Evolutionary conservation across 768 basidiomycete genomes (phyloP).

Genomic region (Crassisporium funariophilum): DNA sequence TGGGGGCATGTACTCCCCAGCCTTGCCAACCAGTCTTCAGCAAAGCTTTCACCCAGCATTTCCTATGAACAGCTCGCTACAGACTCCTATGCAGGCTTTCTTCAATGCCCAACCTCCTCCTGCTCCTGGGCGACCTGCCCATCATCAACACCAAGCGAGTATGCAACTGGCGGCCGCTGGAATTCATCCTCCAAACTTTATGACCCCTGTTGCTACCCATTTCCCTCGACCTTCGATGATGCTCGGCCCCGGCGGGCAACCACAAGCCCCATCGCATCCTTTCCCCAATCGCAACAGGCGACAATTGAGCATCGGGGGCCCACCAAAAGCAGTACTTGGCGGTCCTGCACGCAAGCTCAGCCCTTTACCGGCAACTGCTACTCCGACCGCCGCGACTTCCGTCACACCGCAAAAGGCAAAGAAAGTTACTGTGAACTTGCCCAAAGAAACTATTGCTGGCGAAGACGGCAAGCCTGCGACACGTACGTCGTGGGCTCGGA

Average conservation of each 20-base stretch:
- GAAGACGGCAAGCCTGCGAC: conserved; percentile 43
- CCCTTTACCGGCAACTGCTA: conserved; percentile 51
- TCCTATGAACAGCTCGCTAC: conserved; percentile 51
- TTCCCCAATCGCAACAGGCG: conserved; percentile 66
- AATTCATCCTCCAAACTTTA: conserved; percentile 58
- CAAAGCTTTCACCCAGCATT: conserved; percentile 59
- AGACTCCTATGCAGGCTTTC: conserved; percentile 76
- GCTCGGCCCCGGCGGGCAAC: conserved; percentile 40
- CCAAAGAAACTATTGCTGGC: conserved; percentile 59
- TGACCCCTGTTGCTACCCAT: conserved; percentile 61
- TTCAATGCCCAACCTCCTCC: conserved; percentile 53
- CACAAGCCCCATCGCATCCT: conserved; percentile 39
- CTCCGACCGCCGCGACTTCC: conserved; percentile 34
- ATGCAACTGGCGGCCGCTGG: conserved; percentile 64
- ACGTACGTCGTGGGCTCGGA: conserved; percentile 62
- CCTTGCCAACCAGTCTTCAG: conserved; percentile 60
- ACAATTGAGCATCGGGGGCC: conserved; percentile 78
- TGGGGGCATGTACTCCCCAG: conserved; percentile 64
- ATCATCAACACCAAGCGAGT: conserved; percentile 59
- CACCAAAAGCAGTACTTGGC: conserved; percentile 84
- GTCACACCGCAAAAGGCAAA: conserved; percentile 56
- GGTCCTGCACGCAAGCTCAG: conserved; percentile 79
- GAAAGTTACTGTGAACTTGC: conserved; percentile 72
- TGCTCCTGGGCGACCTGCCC: conserved; percentile 54
- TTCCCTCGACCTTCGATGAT: conserved; percentile 57